Conservation (phyloP, 208 protist species). For the Acanthamoeba triangularis region DNA sequence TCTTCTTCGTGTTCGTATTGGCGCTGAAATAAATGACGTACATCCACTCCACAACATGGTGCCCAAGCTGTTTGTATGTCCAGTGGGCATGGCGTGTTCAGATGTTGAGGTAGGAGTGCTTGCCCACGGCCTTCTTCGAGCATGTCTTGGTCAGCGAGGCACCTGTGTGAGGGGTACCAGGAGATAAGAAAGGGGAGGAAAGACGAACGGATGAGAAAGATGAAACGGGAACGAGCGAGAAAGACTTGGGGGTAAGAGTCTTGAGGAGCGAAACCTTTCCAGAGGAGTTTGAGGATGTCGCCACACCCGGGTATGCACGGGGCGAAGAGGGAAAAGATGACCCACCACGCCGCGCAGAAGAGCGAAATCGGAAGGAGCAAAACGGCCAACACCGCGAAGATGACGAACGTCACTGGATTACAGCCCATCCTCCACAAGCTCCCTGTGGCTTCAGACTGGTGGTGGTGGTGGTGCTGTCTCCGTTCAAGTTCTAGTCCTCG, state of each 20-base stretch:
- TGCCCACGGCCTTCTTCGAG: slow-evolving; percentile 28
- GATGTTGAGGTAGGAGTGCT: slow-evolving; percentile 4
- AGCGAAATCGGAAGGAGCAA: background rate
- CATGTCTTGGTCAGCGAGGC: slow-evolving; percentile 34
- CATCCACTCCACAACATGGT: no score
- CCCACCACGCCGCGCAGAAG: slow-evolving; percentile 19
- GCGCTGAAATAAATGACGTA: no score
- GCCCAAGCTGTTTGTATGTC: no score
- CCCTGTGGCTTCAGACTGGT: no score
- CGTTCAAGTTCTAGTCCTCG: no score
- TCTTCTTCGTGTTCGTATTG: no score
- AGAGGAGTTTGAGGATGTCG: background rate
- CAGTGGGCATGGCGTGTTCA: background rate
- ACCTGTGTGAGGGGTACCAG: background rate
- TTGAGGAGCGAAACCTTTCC: background rate
- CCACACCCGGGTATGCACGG: slow-evolving; percentile 17
- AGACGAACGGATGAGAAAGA: background rate
- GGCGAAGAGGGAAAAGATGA: slow-evolving; percentile 33
- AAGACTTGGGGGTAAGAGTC: background rate
- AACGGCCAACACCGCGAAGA: slow-evolving; percentile 6
- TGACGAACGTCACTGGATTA: background rate
- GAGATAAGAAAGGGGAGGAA: background rate
- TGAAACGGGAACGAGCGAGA: background rate
- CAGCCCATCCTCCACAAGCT: background rate
- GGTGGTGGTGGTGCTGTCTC: no score